Conservation (phyloP, 441 rosid genomes). For the Iberis amara region DNA sequence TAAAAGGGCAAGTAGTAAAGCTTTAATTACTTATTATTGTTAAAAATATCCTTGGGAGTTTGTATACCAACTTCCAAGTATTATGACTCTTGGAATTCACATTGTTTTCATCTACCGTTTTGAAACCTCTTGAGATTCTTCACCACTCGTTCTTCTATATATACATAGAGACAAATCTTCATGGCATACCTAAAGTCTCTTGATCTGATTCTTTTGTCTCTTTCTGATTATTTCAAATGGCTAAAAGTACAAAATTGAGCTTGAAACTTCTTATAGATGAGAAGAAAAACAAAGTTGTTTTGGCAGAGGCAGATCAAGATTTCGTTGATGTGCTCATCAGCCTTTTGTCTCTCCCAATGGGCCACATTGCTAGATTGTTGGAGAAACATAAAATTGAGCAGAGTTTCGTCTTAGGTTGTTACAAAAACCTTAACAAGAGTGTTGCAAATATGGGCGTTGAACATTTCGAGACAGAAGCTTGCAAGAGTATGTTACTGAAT, state of each 20-base stretch:
- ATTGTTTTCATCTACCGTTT: too few relatives aligned
- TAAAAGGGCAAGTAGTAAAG: too few relatives aligned
- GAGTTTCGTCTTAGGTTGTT: constrained; percentile 24
- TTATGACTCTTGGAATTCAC: too few relatives aligned
- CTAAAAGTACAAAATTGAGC: background rate
- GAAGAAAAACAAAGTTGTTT: constrained; percentile 4
- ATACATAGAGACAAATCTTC: too few relatives aligned
- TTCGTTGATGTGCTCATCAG: constrained; percentile 21
- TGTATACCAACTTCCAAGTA: too few relatives aligned
- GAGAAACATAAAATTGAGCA: constrained; percentile 13
- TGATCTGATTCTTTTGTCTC: too few relatives aligned
- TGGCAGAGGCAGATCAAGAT: constrained; percentile 14
- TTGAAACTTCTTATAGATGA: constrained; percentile 4
- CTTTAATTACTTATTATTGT: too few relatives aligned
- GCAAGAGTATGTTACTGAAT: background rate
- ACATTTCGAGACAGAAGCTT: constrained; percentile 11
- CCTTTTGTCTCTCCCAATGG: constrained; percentile 26
- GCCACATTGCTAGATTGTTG: constrained; percentile 26
- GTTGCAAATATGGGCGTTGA: constrained; percentile 12
- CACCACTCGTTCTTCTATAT: too few relatives aligned
- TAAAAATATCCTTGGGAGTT: too few relatives aligned
- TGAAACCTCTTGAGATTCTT: too few relatives aligned
- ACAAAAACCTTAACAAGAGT: constrained; percentile 28
- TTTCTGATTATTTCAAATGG: too few relatives aligned
- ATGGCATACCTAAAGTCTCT: too few relatives aligned